Conservation (phyloP, 140 eudicot genomes). For the Ambrosia hybrid region DNA sequence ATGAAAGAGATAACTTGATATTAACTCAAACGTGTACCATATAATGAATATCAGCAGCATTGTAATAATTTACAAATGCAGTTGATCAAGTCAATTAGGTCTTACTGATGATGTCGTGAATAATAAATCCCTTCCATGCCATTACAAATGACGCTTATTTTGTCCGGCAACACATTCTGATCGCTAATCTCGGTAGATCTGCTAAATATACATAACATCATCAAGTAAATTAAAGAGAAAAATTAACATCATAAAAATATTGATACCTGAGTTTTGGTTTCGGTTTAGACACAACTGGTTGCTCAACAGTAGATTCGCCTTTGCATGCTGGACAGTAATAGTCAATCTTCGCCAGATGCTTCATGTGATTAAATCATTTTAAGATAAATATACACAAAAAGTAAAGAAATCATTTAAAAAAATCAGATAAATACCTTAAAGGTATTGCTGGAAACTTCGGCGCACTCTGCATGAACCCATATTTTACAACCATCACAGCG, state of each 20-base stretch:
- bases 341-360: conserved; percentile 58
- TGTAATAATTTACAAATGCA: not conserved
- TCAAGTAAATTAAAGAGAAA: not conserved
- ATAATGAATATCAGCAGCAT: not conserved
- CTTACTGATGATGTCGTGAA: conserved; percentile 75
- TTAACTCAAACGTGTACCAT: not conserved
- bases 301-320: conserved; percentile 36
- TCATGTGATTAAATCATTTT: conserved; percentile 15
- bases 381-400: conserved; percentile 6
- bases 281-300: conserved; percentile 22
- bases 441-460: conserved; percentile 50
- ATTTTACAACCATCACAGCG: conserved; percentile 95
- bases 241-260: not conserved
- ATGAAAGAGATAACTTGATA: conserved; percentile 6
- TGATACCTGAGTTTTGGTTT: conserved; percentile 47
- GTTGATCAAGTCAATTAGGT: conserved; percentile 8
- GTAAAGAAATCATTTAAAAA: not conserved
- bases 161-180: conserved; percentile 49
- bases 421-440: conserved; percentile 48
- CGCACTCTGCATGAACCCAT: conserved; percentile 92
- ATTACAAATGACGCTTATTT: conserved; percentile 67
- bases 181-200: conserved; percentile 40
- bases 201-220: conserved; percentile 7
- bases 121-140: conserved; percentile 76
- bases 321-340: conserved; percentile 85